A percentile compares a stretch with the other conserved stretches of the same genome.
Conservation (phyloP, 257 asterid genomes). For the Cynanchum wilfordii region DNA sequence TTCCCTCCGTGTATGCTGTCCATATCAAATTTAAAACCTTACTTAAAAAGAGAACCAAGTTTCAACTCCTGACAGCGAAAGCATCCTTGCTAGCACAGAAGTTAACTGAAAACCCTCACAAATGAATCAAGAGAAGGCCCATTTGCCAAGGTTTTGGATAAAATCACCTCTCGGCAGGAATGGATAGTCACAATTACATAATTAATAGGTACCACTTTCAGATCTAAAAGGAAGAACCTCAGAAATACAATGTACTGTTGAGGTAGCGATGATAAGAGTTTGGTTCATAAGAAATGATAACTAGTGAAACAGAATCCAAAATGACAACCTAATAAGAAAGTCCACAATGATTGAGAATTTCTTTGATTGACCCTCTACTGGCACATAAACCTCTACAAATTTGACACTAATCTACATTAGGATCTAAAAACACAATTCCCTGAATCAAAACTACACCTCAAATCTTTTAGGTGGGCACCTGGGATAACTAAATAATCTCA, state of each 20-base stretch:
- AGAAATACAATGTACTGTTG: neutral
- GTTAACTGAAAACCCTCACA: too few relatives aligned
- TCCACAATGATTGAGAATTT: constrained; percentile 9
- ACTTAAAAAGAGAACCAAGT: too few relatives aligned
- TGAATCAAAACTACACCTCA: constrained; percentile 41
- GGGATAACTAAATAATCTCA: constrained; percentile 36
- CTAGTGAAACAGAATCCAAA: neutral
- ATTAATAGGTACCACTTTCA: neutral
- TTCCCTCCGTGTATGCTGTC: neutral
- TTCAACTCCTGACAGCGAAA: too few relatives aligned
- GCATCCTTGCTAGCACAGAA: too few relatives aligned
- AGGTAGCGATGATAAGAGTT: neutral
- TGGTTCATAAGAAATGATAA: neutral
- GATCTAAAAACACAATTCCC: constrained; percentile 27
- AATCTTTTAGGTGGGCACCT: constrained; percentile 33
- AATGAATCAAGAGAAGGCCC: too few relatives aligned
- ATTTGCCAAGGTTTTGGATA: too few relatives aligned
- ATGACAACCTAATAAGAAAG: neutral
- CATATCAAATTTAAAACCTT: too few relatives aligned
- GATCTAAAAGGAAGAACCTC: neutral
- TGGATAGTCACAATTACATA: too few relatives aligned
- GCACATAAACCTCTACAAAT: constrained; percentile 19
- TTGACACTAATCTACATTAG: constrained; percentile 11
- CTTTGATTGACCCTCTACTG: constrained; percentile 16
- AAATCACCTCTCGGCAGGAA: too few relatives aligned